Base-by-base conservation (phyloP, 768 basidiomycete species). In the Crassisporium funariophilum region DNA sequence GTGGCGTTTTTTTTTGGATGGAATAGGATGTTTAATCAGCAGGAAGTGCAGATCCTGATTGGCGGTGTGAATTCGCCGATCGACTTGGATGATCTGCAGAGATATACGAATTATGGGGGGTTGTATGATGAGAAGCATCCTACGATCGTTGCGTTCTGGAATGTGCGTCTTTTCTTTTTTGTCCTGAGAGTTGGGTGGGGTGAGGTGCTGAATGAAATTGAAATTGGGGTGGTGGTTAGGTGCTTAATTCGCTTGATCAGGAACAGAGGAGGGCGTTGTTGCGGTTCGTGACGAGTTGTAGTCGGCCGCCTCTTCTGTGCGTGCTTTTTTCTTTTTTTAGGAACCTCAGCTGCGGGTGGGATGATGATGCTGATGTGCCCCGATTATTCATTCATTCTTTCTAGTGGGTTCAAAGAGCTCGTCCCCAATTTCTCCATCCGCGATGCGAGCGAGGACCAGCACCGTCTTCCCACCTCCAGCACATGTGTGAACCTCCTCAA, bases 401-500 rank as follows among this genome's bases (percentile, higher is more conserved):
- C 4, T 54, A 88, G 86, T 3, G 91, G 91, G 2, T 94, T 93
- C 75, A 84, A 84, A 55, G 89, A 93, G 61, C 78, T 99, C 4
- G 73, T 83, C 10, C 97, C 97, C 1, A 82, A 85, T 48, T 98
- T 98, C 57, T 83, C 84, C 2, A 95, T 99, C 42, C 82, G 92
- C 2, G 91, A 90, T 53, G 79, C 86, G 5, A 88, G 90, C 2
- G 58, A 61, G 1, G 92, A 98, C 61, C 74, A 88, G 53, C 67
- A 74, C 29, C 79, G 89, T 9, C 67, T 91, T 37, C 86, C 86
- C 0, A 86, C 86, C 0, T 76, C 86, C 4, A 90, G 92, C 47
- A 92, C 95, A 0, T 98, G 95, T 58, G 88, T 95, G 17, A 98
- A 98, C 65, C 68, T 98, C 5, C 71, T 98, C 38, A 98, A 98